Conservation (phyloP, 495 filamentous ascomycete species). For the Lasiosphaeria ovina region DNA sequence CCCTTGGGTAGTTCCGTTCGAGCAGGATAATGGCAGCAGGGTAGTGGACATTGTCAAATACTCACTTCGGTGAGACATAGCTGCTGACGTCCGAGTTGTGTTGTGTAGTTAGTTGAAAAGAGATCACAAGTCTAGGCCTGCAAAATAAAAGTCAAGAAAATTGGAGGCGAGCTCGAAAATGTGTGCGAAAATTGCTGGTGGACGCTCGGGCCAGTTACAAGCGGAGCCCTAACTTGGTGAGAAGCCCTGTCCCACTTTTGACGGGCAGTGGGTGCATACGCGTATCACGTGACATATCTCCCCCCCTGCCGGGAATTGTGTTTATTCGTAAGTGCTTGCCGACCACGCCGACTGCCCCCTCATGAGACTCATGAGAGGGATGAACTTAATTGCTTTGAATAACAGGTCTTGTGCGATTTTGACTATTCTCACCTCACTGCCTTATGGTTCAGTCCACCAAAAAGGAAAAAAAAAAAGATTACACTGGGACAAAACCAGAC, state of each 20-base stretch:
- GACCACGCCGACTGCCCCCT: no score
- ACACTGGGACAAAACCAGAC: no score
- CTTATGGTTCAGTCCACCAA: no score
- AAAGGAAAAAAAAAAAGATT: no score
- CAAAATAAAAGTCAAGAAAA: constrained; percentile 19
- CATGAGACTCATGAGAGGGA: no score
- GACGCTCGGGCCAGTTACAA: constrained; percentile 26
- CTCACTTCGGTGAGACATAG: constrained; percentile 41
- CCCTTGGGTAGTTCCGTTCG: neutral
- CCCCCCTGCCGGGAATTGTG: no score
- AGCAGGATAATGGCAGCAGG: constrained; percentile 8
- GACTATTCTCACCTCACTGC: no score
- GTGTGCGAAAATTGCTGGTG: constrained; percentile 29
- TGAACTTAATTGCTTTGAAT: no score
- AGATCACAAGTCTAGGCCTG: constrained; percentile 22
- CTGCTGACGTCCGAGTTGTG: constrained; percentile 29
- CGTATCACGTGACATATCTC: neutral
- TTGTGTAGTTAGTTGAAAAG: constrained; percentile 29
- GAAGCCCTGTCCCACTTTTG: constrained; percentile 2
- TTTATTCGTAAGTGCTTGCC: no score
- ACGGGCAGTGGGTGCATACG: neutral
- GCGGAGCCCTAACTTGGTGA: constrained; percentile 31
- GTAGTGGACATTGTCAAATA: constrained; percentile 11
- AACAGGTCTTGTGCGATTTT: no score
- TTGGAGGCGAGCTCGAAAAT: constrained; percentile 26